Conservation (phyloP, 495 filamentous ascomycete genomes). For the Xylaria intraflava region DNA sequence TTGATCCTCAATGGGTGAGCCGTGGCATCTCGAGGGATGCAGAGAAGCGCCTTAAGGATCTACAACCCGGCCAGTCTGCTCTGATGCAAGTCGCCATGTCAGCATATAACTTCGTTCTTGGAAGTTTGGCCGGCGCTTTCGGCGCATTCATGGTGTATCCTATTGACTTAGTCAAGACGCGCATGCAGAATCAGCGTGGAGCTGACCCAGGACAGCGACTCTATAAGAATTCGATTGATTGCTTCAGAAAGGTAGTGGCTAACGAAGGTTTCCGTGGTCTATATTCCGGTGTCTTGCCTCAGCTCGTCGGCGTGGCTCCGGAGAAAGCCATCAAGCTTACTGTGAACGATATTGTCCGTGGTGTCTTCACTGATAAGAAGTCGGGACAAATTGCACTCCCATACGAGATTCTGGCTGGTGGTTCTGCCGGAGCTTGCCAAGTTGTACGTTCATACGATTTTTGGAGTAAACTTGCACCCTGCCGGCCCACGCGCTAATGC, state of each 20-base stretch:
- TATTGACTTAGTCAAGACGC: conserved; percentile 96
- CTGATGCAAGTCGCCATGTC: conserved; percentile 65
- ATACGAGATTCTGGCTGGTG: conserved; percentile 81
- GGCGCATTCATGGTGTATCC: conserved; percentile 99
- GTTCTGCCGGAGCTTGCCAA: conserved; percentile 86
- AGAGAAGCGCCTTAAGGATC: conserved; percentile 26
- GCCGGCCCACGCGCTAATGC: not conserved
- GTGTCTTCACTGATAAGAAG: conserved; percentile 66
- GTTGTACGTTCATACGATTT: conserved; percentile 58
- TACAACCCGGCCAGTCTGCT: conserved; percentile 37
- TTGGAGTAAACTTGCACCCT: not conserved
- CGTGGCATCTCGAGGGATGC: conserved; percentile 39
- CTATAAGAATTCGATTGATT: conserved; percentile 96
- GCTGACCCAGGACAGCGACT: conserved; percentile 73
- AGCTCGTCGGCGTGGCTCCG: conserved; percentile 92
- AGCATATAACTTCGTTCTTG: conserved; percentile 81
- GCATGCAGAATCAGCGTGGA: conserved; percentile 94
- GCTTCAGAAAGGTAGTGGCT: conserved; percentile 79
- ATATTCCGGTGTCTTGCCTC: conserved; percentile 90
- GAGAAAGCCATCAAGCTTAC: conserved; percentile 99
- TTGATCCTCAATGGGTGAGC: conserved; percentile 84
- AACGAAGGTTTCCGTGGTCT: conserved; percentile 87
- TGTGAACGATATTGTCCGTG: conserved; percentile 87
- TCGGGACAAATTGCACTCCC: conserved; percentile 64
- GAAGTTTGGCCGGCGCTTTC: conserved; percentile 87